Percentiles rank a stretch among this genome's conserved stretches.
Conservation (phyloP, 2,329 filamentous ascomycete genomes). For the Domatiomyces catenatus region DNA sequence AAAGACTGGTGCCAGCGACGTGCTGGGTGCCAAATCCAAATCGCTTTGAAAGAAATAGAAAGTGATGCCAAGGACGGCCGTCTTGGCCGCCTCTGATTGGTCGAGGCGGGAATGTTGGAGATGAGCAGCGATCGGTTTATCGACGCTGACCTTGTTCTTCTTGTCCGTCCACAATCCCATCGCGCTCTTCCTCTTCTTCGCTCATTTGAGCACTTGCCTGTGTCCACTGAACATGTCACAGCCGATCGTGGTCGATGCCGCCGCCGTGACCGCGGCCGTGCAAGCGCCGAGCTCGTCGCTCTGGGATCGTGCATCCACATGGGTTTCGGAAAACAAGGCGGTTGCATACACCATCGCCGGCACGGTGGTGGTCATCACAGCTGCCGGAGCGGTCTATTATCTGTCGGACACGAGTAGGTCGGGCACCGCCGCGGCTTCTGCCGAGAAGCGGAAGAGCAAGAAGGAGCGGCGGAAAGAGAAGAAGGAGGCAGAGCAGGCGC, state of each 20-base stretch:
- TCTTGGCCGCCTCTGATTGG: background rate
- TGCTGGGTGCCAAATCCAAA: background rate
- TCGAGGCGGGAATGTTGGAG: background rate
- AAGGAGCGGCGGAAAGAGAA: slow-evolving; percentile 82
- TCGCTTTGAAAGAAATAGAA: background rate
- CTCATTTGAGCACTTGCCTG: slow-evolving; percentile 3
- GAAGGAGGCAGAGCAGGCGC: slow-evolving; percentile 43
- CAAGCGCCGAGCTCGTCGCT: slow-evolving; percentile 43
- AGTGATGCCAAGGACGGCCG: background rate
- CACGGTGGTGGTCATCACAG: slow-evolving; percentile 78
- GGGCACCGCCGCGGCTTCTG: slow-evolving; percentile 21
- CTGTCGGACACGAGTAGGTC: slow-evolving; percentile 41
- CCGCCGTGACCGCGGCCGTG: background rate
- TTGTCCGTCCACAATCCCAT: slow-evolving; percentile 1
- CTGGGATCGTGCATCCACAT: slow-evolving; percentile 79
- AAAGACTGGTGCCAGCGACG: background rate
- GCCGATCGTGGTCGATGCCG: slow-evolving; percentile 8
- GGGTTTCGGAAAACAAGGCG: slow-evolving; percentile 91
- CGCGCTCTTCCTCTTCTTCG: slow-evolving; percentile 1
- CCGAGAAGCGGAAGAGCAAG: slow-evolving; percentile 61
- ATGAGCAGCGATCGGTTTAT: background rate
- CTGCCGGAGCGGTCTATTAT: slow-evolving; percentile 88
- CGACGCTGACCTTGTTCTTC: slow-evolving; percentile 2
- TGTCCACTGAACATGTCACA: slow-evolving; percentile 8
- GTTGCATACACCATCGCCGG: slow-evolving; percentile 93